Evolutionary conservation across 352 stramenopile genomes (phyloP).

Genomic region (Phytopythium ostracodes): DNA sequence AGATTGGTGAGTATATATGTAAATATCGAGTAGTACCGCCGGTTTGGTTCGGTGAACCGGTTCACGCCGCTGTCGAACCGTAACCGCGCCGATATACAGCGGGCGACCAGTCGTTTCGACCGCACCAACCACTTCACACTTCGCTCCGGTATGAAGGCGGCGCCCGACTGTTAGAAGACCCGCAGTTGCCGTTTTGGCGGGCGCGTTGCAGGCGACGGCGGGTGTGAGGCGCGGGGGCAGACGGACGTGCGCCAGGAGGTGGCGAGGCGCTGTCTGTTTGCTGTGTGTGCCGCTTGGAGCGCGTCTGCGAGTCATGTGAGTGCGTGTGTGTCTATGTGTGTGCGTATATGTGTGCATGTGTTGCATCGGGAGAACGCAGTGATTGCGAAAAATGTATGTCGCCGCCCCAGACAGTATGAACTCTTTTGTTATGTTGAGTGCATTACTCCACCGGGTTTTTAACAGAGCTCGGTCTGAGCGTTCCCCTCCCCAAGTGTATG

Average conservation of each 20-base stretch:
- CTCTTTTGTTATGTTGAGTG: slow-evolving; percentile 74
- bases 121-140: neutral
- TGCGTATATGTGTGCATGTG: slow-evolving; percentile 1
- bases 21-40: no score
- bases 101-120: slow-evolving; percentile 1
- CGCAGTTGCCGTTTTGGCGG: neutral
- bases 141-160: neutral
- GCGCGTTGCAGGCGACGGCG: neutral
- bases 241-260: neutral
- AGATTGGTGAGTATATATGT: no score
- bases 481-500: slow-evolving; percentile 24
- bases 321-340: slow-evolving; percentile 5
- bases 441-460: slow-evolving; percentile 72
- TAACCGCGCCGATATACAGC: neutral
- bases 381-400: slow-evolving; percentile 87
- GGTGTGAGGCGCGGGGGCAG: neutral
- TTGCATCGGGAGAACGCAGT: slow-evolving; percentile 58
- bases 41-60: neutral
- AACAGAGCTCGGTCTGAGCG: slow-evolving; percentile 86
- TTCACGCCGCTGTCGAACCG: neutral
- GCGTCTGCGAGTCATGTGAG: slow-evolving; percentile 2
- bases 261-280: no score
- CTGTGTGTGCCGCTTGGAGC: neutral
- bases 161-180: neutral
- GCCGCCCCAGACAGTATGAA: slow-evolving; percentile 86